Base-by-base conservation (phyloP, 78 protist genomes). In the Tieghemostelium lacteum region DNA sequence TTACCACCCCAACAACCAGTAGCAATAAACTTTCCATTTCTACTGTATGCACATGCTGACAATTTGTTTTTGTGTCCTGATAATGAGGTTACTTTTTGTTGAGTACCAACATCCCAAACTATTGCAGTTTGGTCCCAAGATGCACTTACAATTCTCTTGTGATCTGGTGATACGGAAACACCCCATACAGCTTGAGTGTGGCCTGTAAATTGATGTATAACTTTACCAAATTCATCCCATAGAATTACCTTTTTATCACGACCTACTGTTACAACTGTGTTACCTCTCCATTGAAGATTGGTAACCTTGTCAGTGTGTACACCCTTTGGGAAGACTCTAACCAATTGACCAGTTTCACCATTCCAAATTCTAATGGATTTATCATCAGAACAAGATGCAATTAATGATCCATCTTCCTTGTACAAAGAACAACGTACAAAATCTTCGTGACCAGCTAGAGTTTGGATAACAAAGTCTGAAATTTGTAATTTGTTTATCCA, bases 201-300 rank as follows among this genome's bases (percentile, higher is more conserved):
- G 22, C 31, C 40, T 0, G 24, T 52, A 12, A 80, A 66, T 16
- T 80, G 70, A 1, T 17, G 14, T 5, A 80, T 0, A 14, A 80
- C 69, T n/a, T 64, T 65, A 49, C 88, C 88, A 80, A 66, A 80
- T n/a, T 80, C 88, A 28, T 80, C 88, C 88, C 88, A 80, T 40
- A 80, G 17, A 33, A 80, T 29, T 55, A 80, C 49, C 6, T 60
- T 33, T 71, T 80, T 80, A 37, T 80, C 88, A 34, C 88, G 28
- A 28, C 58, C 22, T 14, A 64, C 75, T 0, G 88, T 66, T 7
- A 80, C 24, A 3, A 80, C 8, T 2, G 31, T 70, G 37, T 67
- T 80, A 14, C 67, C 67, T 55, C 88, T 64, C 88, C 88, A 80
- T 16, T 29, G 33, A 17, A 80, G 55, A 10, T 57, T 1, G 2